phyloP scores from a whole-genome alignment of 306 rosid genomes.

The Erythrophleum fordii region DNA sequence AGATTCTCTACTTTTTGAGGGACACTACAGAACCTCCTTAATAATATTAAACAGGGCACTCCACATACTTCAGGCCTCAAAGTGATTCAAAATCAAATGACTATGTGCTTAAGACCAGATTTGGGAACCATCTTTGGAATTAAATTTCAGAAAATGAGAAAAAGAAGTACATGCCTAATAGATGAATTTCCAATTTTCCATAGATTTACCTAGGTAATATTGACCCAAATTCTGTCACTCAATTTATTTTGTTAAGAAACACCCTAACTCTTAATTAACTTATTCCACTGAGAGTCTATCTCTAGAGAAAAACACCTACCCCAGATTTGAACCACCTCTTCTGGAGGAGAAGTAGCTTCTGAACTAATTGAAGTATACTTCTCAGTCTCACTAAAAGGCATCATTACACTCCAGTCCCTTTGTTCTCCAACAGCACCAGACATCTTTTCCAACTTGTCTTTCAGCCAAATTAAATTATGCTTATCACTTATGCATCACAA shows the following conservation, averaged over 20 bases:
- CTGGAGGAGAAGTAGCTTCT: not conserved
- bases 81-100: not conserved
- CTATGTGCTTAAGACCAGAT: not conserved
- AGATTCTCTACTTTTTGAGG: not conserved
- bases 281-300: not conserved
- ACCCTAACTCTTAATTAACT: not conserved
- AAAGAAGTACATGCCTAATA: not conserved
- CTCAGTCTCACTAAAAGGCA: not conserved
- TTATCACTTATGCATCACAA: not conserved
- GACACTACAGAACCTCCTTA: conserved; percentile 16
- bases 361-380: not conserved
- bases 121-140: not conserved
- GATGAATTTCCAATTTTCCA: not conserved
- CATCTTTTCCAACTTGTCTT: not conserved
- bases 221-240: not conserved
- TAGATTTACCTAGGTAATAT: not conserved
- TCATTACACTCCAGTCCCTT: not conserved
- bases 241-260: not conserved
- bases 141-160: not conserved
- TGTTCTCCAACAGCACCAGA: not conserved
- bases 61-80: not conserved
- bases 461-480: not conserved
- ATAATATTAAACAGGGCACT: not conserved
- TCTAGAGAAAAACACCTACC: not conserved
- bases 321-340: not conserved